A percentile compares a stretch with the other conserved stretches of the same genome.
phyloP scores from a whole-genome alignment of 2,329 filamentous ascomycete genomes.

The Alternaria gansuensis region DNA sequence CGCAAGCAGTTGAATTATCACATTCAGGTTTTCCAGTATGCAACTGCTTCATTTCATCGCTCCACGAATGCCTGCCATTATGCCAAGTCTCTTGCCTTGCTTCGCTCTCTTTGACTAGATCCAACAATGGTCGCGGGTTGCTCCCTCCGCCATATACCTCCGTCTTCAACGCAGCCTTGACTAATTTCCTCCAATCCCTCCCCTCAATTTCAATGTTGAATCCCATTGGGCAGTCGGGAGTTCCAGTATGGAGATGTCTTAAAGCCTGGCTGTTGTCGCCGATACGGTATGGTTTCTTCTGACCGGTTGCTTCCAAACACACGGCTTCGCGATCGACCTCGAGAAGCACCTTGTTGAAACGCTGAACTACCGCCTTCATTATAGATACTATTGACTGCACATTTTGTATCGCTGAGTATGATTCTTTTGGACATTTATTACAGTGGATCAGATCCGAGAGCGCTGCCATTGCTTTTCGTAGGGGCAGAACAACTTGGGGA shows the following conservation, averaged over 20 bases:
- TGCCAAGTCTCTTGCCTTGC: conserved; percentile 57
- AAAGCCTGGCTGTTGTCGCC: conserved; percentile 54
- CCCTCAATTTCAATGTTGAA: conserved; percentile 58
- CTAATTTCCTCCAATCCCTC: conserved; percentile 56
- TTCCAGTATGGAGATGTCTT: conserved; percentile 56
- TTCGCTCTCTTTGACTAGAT: conserved; percentile 53
- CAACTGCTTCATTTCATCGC: conserved; percentile 33
- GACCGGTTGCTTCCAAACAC: conserved; percentile 40
- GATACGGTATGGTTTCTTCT: conserved; percentile 56
- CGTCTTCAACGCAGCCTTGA: conserved; percentile 57
- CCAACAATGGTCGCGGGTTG: conserved; percentile 44
- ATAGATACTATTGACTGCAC: conserved; percentile 55
- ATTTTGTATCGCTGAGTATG: conserved; percentile 58
- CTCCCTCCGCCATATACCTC: conserved; percentile 54
- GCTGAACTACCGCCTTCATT: conserved; percentile 54
- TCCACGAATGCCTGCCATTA: conserved; percentile 20
- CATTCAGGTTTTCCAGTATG: conserved; percentile 28
- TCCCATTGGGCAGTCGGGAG: conserved; percentile 54
- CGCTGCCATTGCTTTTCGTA: conserved; percentile 56
- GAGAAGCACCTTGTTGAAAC: conserved; percentile 54
- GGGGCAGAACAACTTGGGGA: conserved; percentile 53
- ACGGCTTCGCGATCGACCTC: conserved; percentile 54
- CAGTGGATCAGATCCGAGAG: conserved; percentile 54
- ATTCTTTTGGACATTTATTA: conserved; percentile 53
- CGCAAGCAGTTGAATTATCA: conserved; percentile 18